These are phyloP conservation scores for Phytophthora constricta DNA, from an alignment of 352 stramenopile species.

Conservation along the genomic window DNA sequence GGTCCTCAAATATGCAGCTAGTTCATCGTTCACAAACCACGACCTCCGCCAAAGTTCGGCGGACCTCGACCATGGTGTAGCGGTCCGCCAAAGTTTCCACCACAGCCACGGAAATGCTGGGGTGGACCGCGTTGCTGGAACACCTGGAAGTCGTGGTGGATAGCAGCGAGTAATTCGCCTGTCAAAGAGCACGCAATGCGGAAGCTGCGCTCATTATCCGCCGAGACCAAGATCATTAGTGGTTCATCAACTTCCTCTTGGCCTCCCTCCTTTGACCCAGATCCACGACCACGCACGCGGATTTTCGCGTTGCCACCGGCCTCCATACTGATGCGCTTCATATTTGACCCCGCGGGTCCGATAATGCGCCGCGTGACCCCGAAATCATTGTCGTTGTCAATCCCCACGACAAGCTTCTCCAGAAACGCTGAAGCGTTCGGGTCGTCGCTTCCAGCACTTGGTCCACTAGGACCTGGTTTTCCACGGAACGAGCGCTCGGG, in stretches of 20 bases:
- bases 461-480: conserved; percentile 24
- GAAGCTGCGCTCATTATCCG: conserved; percentile 88
- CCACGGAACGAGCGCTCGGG: conserved; percentile 27
- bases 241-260: conserved; percentile 79
- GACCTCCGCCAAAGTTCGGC: conserved; percentile 25
- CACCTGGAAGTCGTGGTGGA: conserved; percentile 82
- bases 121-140: conserved; percentile 47
- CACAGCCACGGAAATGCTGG: conserved; percentile 27
- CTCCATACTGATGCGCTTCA: conserved; percentile 90
- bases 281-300: conserved; percentile 83
- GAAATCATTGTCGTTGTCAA: conserved; percentile 90
- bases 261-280: conserved; percentile 75
- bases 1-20: too few relatives aligned
- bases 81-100: conserved; percentile 15
- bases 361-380: conserved; percentile 87
- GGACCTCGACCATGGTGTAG: conserved; percentile 24
- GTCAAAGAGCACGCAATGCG: conserved; percentile 76
- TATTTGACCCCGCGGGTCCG: conserved; percentile 75
- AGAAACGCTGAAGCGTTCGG: conserved; percentile 46
- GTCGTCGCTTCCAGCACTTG: conserved; percentile 33
- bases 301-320: conserved; percentile 84
- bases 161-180: conserved; percentile 65
- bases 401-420: conserved; percentile 83
- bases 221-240: conserved; percentile 84
- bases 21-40: too few relatives aligned